phyloP scores from a whole-genome alignment of 139 green algal species.

The Volvox africanus region DNA sequence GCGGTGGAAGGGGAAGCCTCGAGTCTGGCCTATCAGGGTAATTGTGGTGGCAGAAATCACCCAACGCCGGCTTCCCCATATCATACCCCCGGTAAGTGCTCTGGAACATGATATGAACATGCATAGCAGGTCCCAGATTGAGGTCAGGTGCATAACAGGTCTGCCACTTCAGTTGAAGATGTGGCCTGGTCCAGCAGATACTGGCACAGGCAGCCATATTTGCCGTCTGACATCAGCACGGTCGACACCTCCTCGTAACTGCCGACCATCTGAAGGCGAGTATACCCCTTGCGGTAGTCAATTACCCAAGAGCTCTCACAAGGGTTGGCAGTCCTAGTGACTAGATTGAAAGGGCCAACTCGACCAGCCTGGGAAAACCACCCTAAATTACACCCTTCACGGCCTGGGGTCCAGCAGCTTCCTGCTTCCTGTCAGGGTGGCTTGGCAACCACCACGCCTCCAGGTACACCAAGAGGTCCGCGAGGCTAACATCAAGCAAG shows the following conservation, averaged over 20 bases:
- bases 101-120: not conserved
- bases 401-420: too few relatives aligned
- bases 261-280: not conserved
- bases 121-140: too few relatives aligned
- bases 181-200: not conserved
- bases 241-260: not conserved
- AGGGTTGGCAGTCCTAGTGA: not conserved
- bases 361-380: too few relatives aligned
- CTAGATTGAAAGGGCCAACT: too few relatives aligned
- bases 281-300: slow-evolving; percentile 6
- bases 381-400: too few relatives aligned
- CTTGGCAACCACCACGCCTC: too few relatives aligned
- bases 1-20: not conserved
- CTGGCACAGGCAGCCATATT: slow-evolving; percentile 1
- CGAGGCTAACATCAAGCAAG: too few relatives aligned
- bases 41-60: not conserved
- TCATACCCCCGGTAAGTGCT: not conserved
- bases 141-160: too few relatives aligned
- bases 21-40: not conserved
- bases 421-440: too few relatives aligned
- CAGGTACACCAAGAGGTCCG: too few relatives aligned
- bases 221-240: not conserved
- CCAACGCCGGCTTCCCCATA: not conserved
- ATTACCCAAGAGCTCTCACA: not conserved
- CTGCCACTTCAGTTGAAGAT: too few relatives aligned